phyloP scores from a whole-genome alignment of 169 alveolate species.

The Plasmodium blacklocki region DNA sequence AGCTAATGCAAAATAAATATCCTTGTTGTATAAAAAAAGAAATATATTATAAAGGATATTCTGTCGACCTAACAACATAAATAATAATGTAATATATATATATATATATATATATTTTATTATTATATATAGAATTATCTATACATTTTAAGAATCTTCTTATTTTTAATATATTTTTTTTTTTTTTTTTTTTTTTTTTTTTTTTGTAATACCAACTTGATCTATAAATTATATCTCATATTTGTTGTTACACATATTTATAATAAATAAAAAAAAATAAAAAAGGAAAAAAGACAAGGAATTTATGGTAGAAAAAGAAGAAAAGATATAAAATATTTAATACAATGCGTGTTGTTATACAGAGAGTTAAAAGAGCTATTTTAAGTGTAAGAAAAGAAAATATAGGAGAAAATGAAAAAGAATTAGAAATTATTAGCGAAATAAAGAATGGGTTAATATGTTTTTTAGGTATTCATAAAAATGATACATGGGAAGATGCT shows the following conservation, averaged over 20 bases:
- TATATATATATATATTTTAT: background rate
- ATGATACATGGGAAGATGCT: constrained; percentile 74
- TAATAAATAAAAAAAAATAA: background rate
- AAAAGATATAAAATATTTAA: background rate
- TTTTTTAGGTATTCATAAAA: constrained; percentile 56
- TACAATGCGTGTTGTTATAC: constrained; percentile 48
- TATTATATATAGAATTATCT: background rate
- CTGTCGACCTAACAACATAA: too few species aligned
- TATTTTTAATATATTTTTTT: too few species aligned
- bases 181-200: too few species aligned
- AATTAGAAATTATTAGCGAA: constrained; percentile 53
- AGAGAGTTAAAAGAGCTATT: constrained; percentile 38
- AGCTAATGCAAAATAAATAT: too few species aligned
- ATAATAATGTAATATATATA: background rate
- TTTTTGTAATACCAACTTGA: too few species aligned
- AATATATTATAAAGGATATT: too few species aligned
- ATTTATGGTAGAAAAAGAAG: background rate
- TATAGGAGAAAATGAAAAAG: constrained; percentile 22
- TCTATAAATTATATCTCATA: too few species aligned
- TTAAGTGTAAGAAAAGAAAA: constrained; percentile 48
- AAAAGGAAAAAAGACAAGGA: background rate
- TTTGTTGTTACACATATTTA: too few species aligned
- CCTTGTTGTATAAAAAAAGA: too few species aligned
- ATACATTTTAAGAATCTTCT: too few species aligned
- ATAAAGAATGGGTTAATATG: constrained; percentile 54